Evolutionary conservation across 179 eudicot genomes (phyloP).

Genomic region (Beta macrorhiza): DNA sequence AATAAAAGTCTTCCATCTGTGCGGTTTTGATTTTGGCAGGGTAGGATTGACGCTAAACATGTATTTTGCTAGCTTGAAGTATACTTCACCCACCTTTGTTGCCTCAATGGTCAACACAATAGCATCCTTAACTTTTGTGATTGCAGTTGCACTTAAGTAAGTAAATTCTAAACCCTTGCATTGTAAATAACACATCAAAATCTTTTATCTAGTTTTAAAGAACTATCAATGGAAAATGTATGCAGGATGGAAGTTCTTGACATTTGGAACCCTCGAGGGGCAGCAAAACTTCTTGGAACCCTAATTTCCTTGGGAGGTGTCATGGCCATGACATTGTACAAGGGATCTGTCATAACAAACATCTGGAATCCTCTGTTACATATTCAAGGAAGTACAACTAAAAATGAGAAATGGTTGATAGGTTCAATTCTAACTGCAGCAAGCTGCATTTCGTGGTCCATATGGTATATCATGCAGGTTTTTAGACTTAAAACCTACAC

Average conservation of each 20-base stretch:
- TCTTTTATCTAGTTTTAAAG: neutral
- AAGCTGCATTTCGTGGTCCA: constrained; percentile 71
- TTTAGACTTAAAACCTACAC: neutral
- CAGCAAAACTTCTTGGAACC: constrained; percentile 66
- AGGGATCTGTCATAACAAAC: constrained; percentile 50
- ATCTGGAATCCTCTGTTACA: constrained; percentile 46
- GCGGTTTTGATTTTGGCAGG: constrained; percentile 36
- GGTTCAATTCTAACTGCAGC: constrained; percentile 58
- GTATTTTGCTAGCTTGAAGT: constrained; percentile 75
- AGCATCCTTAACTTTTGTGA: constrained; percentile 69
- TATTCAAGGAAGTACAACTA: constrained; percentile 35
- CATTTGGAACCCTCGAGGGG: constrained; percentile 49
- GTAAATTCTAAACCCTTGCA: neutral
- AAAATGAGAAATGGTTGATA: constrained; percentile 58
- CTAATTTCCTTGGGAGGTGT: constrained; percentile 65
- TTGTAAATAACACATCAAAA: neutral
- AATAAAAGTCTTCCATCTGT: no score
- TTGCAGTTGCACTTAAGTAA: constrained; percentile 67
- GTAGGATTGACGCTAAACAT: constrained; percentile 70
- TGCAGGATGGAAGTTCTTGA: constrained; percentile 63
- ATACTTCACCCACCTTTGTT: constrained; percentile 74
- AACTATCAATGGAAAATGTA: neutral
- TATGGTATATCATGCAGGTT: constrained; percentile 90
- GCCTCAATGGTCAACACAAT: constrained; percentile 72
- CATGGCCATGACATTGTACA: constrained; percentile 63